A percentile compares a stretch with the other conserved stretches of the same genome.
Evolutionary conservation across 805 yeast species (phyloP).

Genomic region (Wickerhamomyces bovis): DNA sequence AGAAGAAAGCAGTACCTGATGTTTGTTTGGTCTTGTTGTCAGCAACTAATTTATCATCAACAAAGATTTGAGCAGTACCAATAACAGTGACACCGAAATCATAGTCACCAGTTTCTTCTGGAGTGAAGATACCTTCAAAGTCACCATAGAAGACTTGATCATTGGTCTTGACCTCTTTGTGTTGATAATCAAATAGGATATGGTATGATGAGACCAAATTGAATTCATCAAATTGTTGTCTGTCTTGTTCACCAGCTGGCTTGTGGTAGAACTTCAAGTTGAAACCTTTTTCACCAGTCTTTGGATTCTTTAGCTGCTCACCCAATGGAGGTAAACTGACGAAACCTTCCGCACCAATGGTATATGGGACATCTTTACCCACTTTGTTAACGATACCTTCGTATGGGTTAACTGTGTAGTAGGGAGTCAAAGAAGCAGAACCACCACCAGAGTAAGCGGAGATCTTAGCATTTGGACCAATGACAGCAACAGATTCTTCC

Average conservation of each 20-base stretch:
- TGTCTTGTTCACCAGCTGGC: conserved; percentile 13
- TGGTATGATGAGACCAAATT: conserved; percentile 18
- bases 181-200: conserved; percentile 13
- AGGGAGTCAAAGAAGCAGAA: conserved; percentile 45
- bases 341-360: conserved; percentile 32
- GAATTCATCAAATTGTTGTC: conserved; percentile 25
- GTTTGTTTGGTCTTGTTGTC: conserved; percentile 49
- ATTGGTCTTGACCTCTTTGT: conserved; percentile 8
- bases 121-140: conserved; percentile 36
- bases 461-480: conserved; percentile 53
- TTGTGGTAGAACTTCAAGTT: conserved; percentile 15
- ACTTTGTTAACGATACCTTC: conserved; percentile 34
- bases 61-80: conserved; percentile 50
- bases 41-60: conserved; percentile 44
- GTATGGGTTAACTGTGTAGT: conserved; percentile 41
- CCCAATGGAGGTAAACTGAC: conserved; percentile 27
- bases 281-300: conserved; percentile 20
- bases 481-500: conserved; percentile 38
- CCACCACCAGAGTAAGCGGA: conserved; percentile 56
- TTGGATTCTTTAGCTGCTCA: conserved; percentile 9
- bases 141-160: conserved; percentile 33
- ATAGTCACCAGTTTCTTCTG: conserved; percentile 41
- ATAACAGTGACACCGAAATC: conserved; percentile 45
- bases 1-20: conserved; percentile 46
- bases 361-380: conserved; percentile 18